A percentile compares a stretch with the other conserved stretches of the same genome.
These are phyloP conservation scores for Talaromyces islandicus DNA, from an alignment of 2,329 filamentous ascomycete species.

Conservation along the genomic window DNA sequence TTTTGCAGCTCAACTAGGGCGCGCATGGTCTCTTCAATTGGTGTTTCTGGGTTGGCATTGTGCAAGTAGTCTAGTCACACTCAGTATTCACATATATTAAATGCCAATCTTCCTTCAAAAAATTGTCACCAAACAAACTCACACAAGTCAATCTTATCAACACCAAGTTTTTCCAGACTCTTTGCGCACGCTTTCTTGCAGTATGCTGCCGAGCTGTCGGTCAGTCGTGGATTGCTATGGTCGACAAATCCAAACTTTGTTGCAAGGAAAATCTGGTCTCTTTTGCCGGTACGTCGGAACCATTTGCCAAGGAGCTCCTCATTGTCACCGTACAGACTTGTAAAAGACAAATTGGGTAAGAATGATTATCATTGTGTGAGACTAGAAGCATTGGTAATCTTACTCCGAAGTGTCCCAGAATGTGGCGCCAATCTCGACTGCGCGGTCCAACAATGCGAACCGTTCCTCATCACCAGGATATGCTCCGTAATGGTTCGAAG, in stretches of 20 bases:
- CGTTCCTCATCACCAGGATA: slow-evolving; percentile 35
- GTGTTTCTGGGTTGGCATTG: slow-evolving; percentile 33
- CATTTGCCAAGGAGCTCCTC: slow-evolving; percentile 5
- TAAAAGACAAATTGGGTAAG: no score
- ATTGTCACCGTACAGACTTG: slow-evolving; percentile 1
- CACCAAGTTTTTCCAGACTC: slow-evolving; percentile 36
- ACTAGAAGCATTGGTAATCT: neutral
- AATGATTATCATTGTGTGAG: neutral
- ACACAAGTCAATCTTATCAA: slow-evolving; percentile 42
- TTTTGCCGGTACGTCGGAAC: slow-evolving; percentile 4
- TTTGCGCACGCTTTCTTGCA: slow-evolving; percentile 31
- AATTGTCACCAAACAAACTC: neutral
- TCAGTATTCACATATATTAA: slow-evolving; percentile 10
- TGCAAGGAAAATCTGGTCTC: slow-evolving; percentile 45
- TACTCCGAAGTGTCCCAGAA: slow-evolving; percentile 40
- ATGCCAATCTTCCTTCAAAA: neutral
- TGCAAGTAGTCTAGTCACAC: slow-evolving; percentile 31
- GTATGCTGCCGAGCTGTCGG: slow-evolving; percentile 29
- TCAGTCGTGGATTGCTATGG: slow-evolving; percentile 11
- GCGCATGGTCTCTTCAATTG: slow-evolving; percentile 36
- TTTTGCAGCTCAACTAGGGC: slow-evolving; percentile 39
- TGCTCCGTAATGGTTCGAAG: slow-evolving; percentile 20
- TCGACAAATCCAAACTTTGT: slow-evolving; percentile 44
- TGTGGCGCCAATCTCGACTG: slow-evolving; percentile 36
- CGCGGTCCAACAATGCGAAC: slow-evolving; percentile 40